Percentiles rank a stretch among this genome's conserved stretches.
These are phyloP conservation scores for Davidsoniella virescens DNA, from an alignment of 2,329 filamentous ascomycete genomes.

Conservation along the genomic window DNA sequence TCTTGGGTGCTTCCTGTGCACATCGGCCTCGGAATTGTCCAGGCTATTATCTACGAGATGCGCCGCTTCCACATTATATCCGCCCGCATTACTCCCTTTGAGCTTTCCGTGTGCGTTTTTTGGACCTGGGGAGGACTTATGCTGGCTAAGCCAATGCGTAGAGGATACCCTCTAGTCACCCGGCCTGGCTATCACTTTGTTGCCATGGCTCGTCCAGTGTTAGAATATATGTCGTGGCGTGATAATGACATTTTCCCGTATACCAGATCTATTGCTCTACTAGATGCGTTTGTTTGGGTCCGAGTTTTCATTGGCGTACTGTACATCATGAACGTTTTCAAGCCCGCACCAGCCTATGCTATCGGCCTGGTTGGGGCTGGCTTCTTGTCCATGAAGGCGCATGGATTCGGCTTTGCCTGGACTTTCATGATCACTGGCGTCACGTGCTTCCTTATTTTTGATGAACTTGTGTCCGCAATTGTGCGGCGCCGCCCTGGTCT, in stretches of 20 bases:
- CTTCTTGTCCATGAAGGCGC: neutral
- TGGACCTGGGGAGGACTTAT: constrained; percentile 5
- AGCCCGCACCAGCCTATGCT: constrained; percentile 1
- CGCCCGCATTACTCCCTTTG: neutral
- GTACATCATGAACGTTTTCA: neutral
- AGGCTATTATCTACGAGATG: constrained; percentile 5
- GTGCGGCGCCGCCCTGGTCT: neutral
- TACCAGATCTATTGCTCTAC: neutral
- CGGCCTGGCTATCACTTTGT: constrained; percentile 6
- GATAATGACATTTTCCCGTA: neutral
- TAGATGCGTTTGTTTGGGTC: constrained; percentile 10
- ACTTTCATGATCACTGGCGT: neutral
- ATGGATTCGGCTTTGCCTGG: neutral
- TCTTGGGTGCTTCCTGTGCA: constrained; percentile 6
- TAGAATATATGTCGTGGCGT: constrained; percentile 4
- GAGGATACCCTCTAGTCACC: constrained; percentile 7
- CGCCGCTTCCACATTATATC: neutral
- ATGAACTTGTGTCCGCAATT: constrained; percentile 1
- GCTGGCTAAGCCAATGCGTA: constrained; percentile 7
- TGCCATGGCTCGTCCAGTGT: constrained; percentile 1
- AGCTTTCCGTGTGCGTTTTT: neutral
- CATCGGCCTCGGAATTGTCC: constrained; percentile 1
- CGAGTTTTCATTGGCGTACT: constrained; percentile 2
- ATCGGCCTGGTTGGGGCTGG: constrained; percentile 2
- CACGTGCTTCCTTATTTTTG: neutral